phyloP scores from a whole-genome alignment of 306 rosid genomes.

The Chamaecrista fasciculata region DNA sequence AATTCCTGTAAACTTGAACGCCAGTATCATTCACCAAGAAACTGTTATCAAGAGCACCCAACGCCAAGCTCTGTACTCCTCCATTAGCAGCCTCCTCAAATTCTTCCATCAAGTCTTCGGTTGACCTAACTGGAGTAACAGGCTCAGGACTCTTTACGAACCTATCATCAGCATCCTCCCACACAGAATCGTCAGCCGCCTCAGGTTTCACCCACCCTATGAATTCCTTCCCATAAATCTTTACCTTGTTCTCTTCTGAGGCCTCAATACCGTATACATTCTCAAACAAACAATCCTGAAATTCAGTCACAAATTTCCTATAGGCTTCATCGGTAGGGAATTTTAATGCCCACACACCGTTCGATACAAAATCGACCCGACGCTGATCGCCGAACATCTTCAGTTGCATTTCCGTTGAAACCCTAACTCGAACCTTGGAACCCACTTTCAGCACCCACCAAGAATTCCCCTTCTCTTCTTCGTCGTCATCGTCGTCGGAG shows the following conservation, averaged over 20 bases:
- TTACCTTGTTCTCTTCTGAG: constrained; percentile 73
- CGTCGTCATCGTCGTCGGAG: constrained; percentile 32
- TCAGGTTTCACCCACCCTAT: constrained; percentile 89
- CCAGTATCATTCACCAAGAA: constrained; percentile 71
- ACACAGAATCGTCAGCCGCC: constrained; percentile 76
- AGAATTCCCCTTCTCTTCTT: constrained; percentile 25
- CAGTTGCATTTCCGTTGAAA: constrained; percentile 78
- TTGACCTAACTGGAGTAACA: constrained; percentile 35
- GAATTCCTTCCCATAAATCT: constrained; percentile 84
- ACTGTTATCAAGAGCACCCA: constrained; percentile 85
- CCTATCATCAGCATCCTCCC: constrained; percentile 69
- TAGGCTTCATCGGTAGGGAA: constrained; percentile 65
- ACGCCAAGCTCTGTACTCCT: constrained; percentile 73
- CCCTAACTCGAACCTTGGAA: constrained; percentile 67
- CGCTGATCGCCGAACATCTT: constrained; percentile 86
- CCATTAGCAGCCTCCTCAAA: constrained; percentile 85
- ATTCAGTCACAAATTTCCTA: constrained; percentile 66
- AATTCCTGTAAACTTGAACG: constrained; percentile 77
- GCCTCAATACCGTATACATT: constrained; percentile 63
- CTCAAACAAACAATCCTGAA: constrained; percentile 68
- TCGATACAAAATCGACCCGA: constrained; percentile 74
- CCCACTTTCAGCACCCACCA: constrained; percentile 64
- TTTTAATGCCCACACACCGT: constrained; percentile 87
- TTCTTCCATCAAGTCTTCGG: constrained; percentile 65
- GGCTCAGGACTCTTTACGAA: constrained; percentile 34